phyloP scores from a whole-genome alignment of 352 stramenopile species.

The Phytophthora ohioensis region DNA sequence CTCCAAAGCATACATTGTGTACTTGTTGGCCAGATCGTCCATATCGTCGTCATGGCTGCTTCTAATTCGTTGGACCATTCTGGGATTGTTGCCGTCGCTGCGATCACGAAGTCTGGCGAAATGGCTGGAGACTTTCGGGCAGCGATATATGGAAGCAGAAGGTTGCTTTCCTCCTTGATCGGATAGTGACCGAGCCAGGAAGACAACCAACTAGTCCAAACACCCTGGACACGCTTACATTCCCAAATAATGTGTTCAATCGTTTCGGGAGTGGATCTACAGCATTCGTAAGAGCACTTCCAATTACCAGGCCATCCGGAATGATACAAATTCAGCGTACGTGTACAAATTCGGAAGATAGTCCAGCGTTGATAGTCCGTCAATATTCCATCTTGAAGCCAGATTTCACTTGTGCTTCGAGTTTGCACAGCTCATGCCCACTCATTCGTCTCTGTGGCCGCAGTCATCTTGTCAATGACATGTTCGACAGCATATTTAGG shows the following conservation, averaged over 20 bases:
- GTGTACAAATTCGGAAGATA: background rate
- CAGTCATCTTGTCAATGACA: no score
- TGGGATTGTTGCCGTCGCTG: background rate
- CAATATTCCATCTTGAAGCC: background rate
- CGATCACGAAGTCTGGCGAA: background rate
- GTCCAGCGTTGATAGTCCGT: background rate
- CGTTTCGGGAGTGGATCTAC: background rate
- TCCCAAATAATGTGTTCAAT: background rate
- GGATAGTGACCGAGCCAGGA: background rate
- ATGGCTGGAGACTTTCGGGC: background rate
- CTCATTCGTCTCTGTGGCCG: no score
- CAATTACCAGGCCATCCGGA: background rate
- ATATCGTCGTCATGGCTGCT: background rate
- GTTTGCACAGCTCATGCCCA: no score
- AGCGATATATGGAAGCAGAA: background rate
- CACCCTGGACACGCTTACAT: background rate
- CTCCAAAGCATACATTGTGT: constrained; percentile 6
- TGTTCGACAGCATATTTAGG: no score
- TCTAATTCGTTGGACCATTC: background rate
- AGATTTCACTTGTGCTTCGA: background rate
- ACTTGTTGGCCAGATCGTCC: constrained; percentile 4
- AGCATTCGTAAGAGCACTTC: background rate
- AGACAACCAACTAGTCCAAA: background rate
- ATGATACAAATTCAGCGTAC: background rate
- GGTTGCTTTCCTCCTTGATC: background rate